These are phyloP conservation scores for Debaryomyces nepalensis DNA, from an alignment of 1,139 yeast species.

Conservation along the genomic window DNA sequence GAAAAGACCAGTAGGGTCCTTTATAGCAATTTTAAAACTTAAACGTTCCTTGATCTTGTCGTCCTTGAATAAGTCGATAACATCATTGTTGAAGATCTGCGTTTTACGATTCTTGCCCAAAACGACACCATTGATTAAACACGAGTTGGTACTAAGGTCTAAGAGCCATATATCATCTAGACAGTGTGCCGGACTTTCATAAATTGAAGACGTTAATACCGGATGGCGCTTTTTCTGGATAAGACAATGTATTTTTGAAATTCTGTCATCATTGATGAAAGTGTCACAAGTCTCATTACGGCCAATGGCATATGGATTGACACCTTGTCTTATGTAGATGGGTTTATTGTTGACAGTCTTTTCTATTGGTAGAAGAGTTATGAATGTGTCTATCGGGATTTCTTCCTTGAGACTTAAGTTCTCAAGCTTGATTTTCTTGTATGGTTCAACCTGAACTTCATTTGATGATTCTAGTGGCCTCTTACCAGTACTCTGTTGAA, in stretches of 20 bases:
- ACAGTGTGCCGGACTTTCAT: constrained; percentile 69
- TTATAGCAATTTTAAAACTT: constrained; percentile 55
- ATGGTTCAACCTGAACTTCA: background rate
- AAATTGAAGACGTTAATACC: constrained; percentile 52
- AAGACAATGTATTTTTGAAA: constrained; percentile 84
- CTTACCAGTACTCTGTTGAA: constrained; percentile 1
- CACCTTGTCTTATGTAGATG: constrained; percentile 65
- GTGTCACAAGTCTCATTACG: constrained; percentile 64
- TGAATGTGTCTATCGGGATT: constrained; percentile 33
- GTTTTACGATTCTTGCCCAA: constrained; percentile 68
- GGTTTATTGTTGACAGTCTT: constrained; percentile 39
- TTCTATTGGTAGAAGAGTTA: constrained; percentile 35
- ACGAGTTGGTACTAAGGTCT: constrained; percentile 80
- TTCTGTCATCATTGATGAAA: constrained; percentile 67
- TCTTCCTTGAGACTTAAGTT: constrained; percentile 9
- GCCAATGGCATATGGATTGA: constrained; percentile 67
- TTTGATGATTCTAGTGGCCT: constrained; percentile 1
- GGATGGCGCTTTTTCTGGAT: constrained; percentile 65
- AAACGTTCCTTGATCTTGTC: constrained; percentile 52
- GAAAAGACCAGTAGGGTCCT: constrained; percentile 64
- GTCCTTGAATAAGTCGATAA: constrained; percentile 68
- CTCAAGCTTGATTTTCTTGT: constrained; percentile 5
- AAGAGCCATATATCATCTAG: constrained; percentile 80
- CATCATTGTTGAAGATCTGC: constrained; percentile 66
- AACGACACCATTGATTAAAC: constrained; percentile 64